A percentile compares a stretch with the other conserved stretches of the same genome.
Conservation (phyloP, 2,329 filamentous ascomycete species). For the Leptodontidium sp. region DNA sequence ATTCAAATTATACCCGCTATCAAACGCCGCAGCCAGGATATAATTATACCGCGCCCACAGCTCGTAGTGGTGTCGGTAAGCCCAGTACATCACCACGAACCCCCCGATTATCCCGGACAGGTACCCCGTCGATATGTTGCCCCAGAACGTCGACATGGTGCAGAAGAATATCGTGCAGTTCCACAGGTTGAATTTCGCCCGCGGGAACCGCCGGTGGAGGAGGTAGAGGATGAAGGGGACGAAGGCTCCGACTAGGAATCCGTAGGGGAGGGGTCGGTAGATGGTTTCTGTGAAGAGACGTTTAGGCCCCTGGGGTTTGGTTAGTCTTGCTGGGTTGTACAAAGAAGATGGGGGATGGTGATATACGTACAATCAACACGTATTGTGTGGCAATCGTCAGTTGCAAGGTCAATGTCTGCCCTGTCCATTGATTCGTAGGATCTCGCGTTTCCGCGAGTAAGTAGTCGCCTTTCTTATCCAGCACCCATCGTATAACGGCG, state of each 20-base stretch:
- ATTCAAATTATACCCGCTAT: conserved; percentile 69
- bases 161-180: conserved; percentile 71
- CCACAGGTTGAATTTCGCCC: conserved; percentile 60
- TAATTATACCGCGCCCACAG: conserved; percentile 69
- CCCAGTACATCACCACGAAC: conserved; percentile 67
- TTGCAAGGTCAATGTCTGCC: conserved; percentile 58
- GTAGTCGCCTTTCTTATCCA: conserved; percentile 64
- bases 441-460: conserved; percentile 59
- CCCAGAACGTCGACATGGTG: conserved; percentile 63
- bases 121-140: conserved; percentile 68
- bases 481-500: conserved; percentile 66
- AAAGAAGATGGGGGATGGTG: background rate
- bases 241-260: conserved; percentile 59
- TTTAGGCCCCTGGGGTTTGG: conserved; percentile 50
- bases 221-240: conserved; percentile 57
- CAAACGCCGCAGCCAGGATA: conserved; percentile 66
- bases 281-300: conserved; percentile 58
- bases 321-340: background rate
- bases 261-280: conserved; percentile 59
- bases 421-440: conserved; percentile 68
- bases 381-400: conserved; percentile 67
- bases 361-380: conserved; percentile 57
- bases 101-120: conserved; percentile 65
- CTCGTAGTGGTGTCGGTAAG: conserved; percentile 62
- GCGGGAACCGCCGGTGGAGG: conserved; percentile 61